Evolutionary conservation across 345 rosid species (phyloP), one percentile per base, ranked within the genome.

Genomic region (Hibiscus tridactylites): DNA sequence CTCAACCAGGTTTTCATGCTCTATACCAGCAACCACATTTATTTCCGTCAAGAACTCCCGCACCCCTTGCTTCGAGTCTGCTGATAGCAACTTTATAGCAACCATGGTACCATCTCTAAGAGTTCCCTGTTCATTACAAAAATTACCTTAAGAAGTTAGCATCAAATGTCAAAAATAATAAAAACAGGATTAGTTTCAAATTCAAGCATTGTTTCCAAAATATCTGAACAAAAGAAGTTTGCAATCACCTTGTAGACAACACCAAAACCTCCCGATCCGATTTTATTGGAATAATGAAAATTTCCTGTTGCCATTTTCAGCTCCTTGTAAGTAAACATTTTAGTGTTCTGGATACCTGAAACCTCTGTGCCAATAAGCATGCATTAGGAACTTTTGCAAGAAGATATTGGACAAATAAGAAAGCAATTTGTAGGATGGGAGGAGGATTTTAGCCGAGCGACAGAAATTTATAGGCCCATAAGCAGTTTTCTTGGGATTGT

Each of bases 241-340:
- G 59, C 66, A 81, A 64, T 83, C 79, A 90, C 96, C 96, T 88
- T 87, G 82, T 81, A 90, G 61, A 90, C 96, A 79, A 76, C 74
- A 69, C 92, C 96, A 39, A 88, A 88, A 77, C 92, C 96, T 19
- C 96, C 96, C 71, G 85, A 83, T 29, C 96, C 96, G 65, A 90
- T 76, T 80, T 83, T 88, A 72, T 87, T 86, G 59, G 78, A 79
- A 17, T 57, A 75, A 71, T 78, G 79, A 78, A 90, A 90, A 72
- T 81, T 71, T 24, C 70, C 80, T 15, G 96, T 83, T n/a, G 96
- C 96, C 71, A 72, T 10, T 60, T 47, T 74, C 78, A 90, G 70
- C 58, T 88, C 92, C 62, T 21, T 76, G 71, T 87, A 88, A 63
- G 80, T 7, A 78, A 80, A 90, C 35, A 75, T 57, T 57, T 1